Evolutionary conservation across 768 basidiomycete genomes (phyloP).

Genomic region (Pluteus cervinus): DNA sequence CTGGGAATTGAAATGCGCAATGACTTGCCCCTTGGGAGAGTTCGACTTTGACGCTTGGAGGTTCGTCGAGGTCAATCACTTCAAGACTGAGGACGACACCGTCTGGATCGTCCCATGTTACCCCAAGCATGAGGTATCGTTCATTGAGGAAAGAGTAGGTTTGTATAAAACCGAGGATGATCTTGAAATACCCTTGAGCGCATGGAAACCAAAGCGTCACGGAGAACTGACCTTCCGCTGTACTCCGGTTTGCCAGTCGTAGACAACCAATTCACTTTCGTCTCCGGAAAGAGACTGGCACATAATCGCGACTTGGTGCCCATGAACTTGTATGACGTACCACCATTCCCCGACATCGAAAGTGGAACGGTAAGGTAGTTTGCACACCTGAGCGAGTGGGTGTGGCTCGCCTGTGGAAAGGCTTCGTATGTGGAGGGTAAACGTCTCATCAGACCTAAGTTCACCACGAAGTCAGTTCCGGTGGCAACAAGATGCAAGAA

Average conservation of each 20-base stretch:
- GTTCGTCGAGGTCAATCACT: constrained; percentile 32
- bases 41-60: constrained; percentile 27
- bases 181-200: constrained; percentile 11
- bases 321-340: constrained; percentile 51
- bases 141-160: constrained; percentile 39
- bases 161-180: constrained; percentile 26
- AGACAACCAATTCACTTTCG: constrained; percentile 46
- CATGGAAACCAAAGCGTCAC: not conserved
- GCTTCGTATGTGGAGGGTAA: constrained; percentile 42
- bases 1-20: constrained; percentile 40
- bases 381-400: constrained; percentile 33
- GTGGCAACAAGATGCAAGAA: no score
- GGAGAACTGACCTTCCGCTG: constrained; percentile 38
- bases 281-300: constrained; percentile 26
- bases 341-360: constrained; percentile 23
- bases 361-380: constrained; percentile 16
- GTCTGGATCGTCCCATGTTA: constrained; percentile 15
- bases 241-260: constrained; percentile 62
- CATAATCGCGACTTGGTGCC: constrained; percentile 45
- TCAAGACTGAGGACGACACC: constrained; percentile 20
- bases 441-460: no score
- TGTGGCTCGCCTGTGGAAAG: constrained; percentile 41
- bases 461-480: no score
- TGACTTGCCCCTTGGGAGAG: no score
- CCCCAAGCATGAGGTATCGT: constrained; percentile 29